Evolutionary conservation across 352 stramenopile species (phyloP).

Genomic region (Pythium apleroticum): DNA sequence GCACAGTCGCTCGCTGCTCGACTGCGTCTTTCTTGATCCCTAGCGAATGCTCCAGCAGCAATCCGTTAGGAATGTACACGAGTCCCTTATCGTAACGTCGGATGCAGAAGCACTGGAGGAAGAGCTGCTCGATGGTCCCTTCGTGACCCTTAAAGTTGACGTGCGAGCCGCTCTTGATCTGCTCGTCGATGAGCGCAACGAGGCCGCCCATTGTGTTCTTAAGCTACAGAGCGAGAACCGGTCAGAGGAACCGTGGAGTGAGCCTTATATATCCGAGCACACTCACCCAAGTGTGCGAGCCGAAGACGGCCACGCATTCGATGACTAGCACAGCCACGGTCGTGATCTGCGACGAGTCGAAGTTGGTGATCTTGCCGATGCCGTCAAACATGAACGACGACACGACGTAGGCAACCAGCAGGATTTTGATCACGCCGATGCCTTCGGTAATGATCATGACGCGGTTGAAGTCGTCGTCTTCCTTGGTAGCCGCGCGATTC

Average conservation of each 20-base stretch:
- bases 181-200: constrained; percentile 78
- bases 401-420: constrained; percentile 78
- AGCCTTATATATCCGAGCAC: no score
- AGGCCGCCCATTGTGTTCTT: constrained; percentile 86
- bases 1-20: constrained; percentile 52
- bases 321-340: constrained; percentile 78
- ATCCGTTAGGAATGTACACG: constrained; percentile 78
- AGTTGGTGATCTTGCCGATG: constrained; percentile 74
- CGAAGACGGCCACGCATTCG: constrained; percentile 78
- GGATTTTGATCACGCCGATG: constrained; percentile 82
- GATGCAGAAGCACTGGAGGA: constrained; percentile 78
- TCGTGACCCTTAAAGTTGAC: constrained; percentile 74
- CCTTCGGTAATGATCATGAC: constrained; percentile 88
- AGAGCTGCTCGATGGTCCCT: constrained; percentile 80
- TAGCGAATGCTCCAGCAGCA: constrained; percentile 73
- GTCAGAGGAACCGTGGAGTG: background rate
- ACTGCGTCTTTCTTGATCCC: constrained; percentile 69
- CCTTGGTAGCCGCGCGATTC: constrained; percentile 61
- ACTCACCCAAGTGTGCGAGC: constrained; percentile 77
- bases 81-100: constrained; percentile 82
- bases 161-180: constrained; percentile 77
- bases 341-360: constrained; percentile 78
- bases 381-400: constrained; percentile 86
- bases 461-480: constrained; percentile 83
- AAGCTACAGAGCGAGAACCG: constrained; percentile 41